Conservation (phyloP, 2,329 filamentous ascomycete species). For the Lecanicillium sp. region DNA sequence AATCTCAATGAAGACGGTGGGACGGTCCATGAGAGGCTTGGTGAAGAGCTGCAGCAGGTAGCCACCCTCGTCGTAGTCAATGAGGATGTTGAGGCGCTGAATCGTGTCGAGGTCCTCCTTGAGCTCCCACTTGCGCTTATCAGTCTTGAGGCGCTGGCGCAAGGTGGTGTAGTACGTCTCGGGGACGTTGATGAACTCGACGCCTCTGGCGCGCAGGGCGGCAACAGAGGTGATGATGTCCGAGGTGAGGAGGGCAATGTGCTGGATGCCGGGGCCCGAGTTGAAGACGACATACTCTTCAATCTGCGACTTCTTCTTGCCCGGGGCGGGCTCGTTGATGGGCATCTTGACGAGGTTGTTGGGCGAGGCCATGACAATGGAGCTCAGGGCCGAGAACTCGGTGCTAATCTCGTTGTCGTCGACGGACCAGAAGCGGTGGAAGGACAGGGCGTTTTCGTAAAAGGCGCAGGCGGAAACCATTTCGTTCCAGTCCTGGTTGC, state of each 20-base stretch:
- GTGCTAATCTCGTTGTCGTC: slow-evolving; percentile 91
- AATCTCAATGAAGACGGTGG: slow-evolving; percentile 93
- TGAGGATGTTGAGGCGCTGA: slow-evolving; percentile 73
- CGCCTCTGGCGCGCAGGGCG: slow-evolving; percentile 73
- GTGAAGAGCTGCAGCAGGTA: slow-evolving; percentile 74
- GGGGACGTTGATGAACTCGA: slow-evolving; percentile 89
- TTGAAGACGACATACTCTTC: slow-evolving; percentile 92
- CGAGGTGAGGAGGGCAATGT: slow-evolving; percentile 76
- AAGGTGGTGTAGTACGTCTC: slow-evolving; percentile 78
- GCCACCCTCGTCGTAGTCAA: slow-evolving; percentile 90
- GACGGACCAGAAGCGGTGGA: slow-evolving; percentile 96
- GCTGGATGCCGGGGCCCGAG: slow-evolving; percentile 81
- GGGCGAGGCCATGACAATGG: slow-evolving; percentile 80
- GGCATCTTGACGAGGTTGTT: slow-evolving; percentile 94
- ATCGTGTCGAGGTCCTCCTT: slow-evolving; percentile 74
- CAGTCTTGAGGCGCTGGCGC: slow-evolving; percentile 60
- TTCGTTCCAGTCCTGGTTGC: slow-evolving; percentile 92
- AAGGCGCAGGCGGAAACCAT: slow-evolving; percentile 62
- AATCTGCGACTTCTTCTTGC: slow-evolving; percentile 88
- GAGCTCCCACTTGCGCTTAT: slow-evolving; percentile 52
- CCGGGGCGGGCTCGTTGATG: slow-evolving; percentile 89
- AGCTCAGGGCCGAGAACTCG: slow-evolving; percentile 82
- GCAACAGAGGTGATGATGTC: slow-evolving; percentile 73
- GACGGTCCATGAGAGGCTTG: slow-evolving; percentile 86
- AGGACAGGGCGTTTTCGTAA: slow-evolving; percentile 83